Percentiles rank a stretch among this genome's conserved stretches.
These are phyloP conservation scores for Picea abies DNA, from an alignment of 83 land plant species.

Conservation along the genomic window DNA sequence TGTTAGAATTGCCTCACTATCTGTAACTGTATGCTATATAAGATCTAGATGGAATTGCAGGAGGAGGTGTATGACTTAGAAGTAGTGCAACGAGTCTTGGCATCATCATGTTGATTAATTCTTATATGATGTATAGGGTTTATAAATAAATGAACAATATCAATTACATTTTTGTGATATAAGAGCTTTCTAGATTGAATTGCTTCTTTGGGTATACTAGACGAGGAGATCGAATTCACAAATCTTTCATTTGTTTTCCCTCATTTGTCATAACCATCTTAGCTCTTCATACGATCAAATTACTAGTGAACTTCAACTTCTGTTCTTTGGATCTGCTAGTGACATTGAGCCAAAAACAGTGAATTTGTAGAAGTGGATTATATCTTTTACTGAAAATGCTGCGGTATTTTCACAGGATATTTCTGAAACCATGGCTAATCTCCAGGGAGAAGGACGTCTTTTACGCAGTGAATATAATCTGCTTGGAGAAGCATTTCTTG, in stretches of 20 bases:
- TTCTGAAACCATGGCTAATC: slow-evolving; percentile 68
- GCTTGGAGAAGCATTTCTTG: slow-evolving; percentile 89
- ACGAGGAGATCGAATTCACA: not conserved
- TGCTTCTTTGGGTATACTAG: not conserved
- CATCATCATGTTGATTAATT: not conserved
- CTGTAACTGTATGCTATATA: too few relatives aligned
- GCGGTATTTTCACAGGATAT: slow-evolving; percentile 34
- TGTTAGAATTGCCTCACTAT: not conserved
- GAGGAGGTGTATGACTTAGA: not conserved
- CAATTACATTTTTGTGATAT: not conserved
- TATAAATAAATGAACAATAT: not conserved
- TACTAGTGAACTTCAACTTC: too few relatives aligned
- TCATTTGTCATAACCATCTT: not conserved
- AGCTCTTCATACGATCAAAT: not conserved
- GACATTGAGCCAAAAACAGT: too few relatives aligned
- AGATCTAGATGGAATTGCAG: too few relatives aligned
- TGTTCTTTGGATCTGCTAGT: too few relatives aligned
- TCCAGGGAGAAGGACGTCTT: slow-evolving; percentile 73
- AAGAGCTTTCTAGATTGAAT: not conserved
- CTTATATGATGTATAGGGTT: not conserved
- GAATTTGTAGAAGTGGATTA: not conserved
- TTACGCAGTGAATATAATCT: slow-evolving; percentile 87
- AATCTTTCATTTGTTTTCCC: not conserved
- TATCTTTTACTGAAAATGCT: not conserved
- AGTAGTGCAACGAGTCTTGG: not conserved